A percentile compares a stretch with the other conserved stretches of the same genome.
Evolutionary conservation across 2,329 filamentous ascomycete species (phyloP).

Genomic region (Torrubiella hemipterigena): DNA sequence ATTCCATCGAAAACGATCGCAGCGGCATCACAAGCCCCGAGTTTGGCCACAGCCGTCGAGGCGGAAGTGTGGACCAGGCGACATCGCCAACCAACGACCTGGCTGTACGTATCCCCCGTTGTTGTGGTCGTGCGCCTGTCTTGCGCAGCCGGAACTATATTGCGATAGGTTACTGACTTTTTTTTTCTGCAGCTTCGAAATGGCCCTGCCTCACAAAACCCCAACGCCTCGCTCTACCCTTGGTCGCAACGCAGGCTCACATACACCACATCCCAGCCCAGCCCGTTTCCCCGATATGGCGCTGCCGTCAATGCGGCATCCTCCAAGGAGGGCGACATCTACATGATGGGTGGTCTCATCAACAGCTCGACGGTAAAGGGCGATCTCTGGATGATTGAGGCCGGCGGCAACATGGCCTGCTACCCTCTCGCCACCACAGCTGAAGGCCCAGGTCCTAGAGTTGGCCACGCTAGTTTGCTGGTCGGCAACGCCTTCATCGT

Average conservation of each 20-base stretch:
- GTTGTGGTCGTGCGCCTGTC: constrained; percentile 1
- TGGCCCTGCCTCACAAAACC: constrained; percentile 34
- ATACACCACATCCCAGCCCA: constrained; percentile 69
- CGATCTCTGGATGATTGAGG: constrained; percentile 95
- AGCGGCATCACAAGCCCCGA: constrained; percentile 49
- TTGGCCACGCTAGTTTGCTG: constrained; percentile 85
- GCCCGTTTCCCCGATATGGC: constrained; percentile 92
- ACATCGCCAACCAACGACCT: constrained; percentile 23
- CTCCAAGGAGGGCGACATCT: constrained; percentile 94
- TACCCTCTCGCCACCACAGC: constrained; percentile 85
- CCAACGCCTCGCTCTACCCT: constrained; percentile 77
- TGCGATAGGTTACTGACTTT: constrained; percentile 6
- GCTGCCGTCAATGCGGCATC: constrained; percentile 86
- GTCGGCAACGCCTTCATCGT: constrained; percentile 99
- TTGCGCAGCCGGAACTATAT: neutral
- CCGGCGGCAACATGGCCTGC: constrained; percentile 75
- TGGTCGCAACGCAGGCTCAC: constrained; percentile 88
- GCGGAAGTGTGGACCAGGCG: constrained; percentile 36
- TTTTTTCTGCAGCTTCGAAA: constrained; percentile 38
- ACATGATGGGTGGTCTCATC: constrained; percentile 93
- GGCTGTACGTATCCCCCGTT: constrained; percentile 24
- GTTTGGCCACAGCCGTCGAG: constrained; percentile 45
- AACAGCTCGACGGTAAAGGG: constrained; percentile 93
- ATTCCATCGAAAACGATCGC: constrained; percentile 52
- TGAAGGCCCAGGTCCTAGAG: constrained; percentile 87